Evolutionary conservation across 139 green algal genomes (phyloP).

Genomic region (Tetradesmus obliquus): DNA sequence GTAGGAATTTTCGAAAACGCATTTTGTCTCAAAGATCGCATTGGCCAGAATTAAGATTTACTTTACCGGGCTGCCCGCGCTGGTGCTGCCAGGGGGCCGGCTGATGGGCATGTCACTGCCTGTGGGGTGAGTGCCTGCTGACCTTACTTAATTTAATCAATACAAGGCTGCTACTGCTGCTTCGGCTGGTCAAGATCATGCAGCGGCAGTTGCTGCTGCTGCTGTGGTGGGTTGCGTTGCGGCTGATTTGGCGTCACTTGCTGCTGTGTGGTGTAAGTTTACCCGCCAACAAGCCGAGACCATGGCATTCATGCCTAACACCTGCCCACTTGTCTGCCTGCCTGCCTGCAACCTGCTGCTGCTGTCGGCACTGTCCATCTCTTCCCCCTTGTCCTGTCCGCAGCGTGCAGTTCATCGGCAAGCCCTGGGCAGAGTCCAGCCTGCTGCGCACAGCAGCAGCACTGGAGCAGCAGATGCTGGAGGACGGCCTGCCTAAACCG

Average conservation of each 20-base stretch:
- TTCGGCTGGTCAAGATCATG: too few species aligned
- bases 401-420: slow-evolving; percentile 85
- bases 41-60: too few species aligned
- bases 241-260: too few species aligned
- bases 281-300: too few species aligned
- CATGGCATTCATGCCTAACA: too few species aligned
- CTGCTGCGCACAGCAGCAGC: slow-evolving; percentile 66
- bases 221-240: not conserved
- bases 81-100: slow-evolving; percentile 72
- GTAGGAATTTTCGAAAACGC: too few species aligned
- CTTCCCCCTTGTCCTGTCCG: slow-evolving; percentile 43
- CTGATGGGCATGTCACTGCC: slow-evolving; percentile 74
- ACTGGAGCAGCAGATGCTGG: slow-evolving; percentile 55
- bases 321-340: not conserved
- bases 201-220: not conserved
- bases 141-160: slow-evolving; percentile 46
- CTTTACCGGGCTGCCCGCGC: slow-evolving; percentile 44
- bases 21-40: too few species aligned
- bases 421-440: slow-evolving; percentile 69
- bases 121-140: slow-evolving; percentile 75
- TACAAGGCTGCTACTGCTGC: slow-evolving; percentile 14
- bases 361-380: too few species aligned
- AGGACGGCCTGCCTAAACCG: slow-evolving; percentile 28
- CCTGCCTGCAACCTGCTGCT: not conserved
- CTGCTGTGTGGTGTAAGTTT: too few species aligned